Evolutionary conservation across 2,329 filamentous ascomycete genomes (phyloP).

Genomic region (Exophiala calicioides): DNA sequence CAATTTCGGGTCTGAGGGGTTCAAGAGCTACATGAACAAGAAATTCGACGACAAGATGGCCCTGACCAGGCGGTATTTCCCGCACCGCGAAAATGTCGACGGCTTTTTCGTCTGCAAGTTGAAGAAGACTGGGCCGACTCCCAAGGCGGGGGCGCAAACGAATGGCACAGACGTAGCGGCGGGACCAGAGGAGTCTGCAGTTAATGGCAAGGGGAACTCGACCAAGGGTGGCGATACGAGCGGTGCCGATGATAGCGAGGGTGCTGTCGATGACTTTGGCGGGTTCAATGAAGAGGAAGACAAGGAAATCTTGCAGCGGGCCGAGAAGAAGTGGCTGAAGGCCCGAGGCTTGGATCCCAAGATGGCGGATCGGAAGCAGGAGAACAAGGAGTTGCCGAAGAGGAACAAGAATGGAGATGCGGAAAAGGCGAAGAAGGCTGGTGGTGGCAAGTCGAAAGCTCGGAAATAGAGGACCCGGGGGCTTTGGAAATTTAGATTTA

Average conservation of each 20-base stretch:
- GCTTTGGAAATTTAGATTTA: too few relatives aligned
- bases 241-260: slow-evolving; percentile 12
- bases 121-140: slow-evolving; percentile 83
- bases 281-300: slow-evolving; percentile 76
- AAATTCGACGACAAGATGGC: slow-evolving; percentile 83
- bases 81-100: slow-evolving; percentile 91
- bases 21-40: slow-evolving; percentile 88
- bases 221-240: slow-evolving; percentile 14
- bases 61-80: slow-evolving; percentile 82
- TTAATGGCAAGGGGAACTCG: slow-evolving; percentile 34
- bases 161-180: slow-evolving; percentile 32
- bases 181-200: slow-evolving; percentile 26
- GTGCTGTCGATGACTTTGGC: slow-evolving; percentile 61
- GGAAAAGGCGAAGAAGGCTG: neutral
- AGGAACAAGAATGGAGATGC: slow-evolving; percentile 2
- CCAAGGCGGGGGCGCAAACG: slow-evolving; percentile 37
- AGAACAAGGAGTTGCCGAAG: neutral
- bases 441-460: neutral
- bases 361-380: slow-evolving; percentile 42
- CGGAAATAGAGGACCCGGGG: too few relatives aligned
- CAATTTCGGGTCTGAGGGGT: slow-evolving; percentile 87
- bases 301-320: slow-evolving; percentile 68
- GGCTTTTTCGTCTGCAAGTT: slow-evolving; percentile 99
- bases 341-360: slow-evolving; percentile 73
- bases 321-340: slow-evolving; percentile 71